Conservation (phyloP, 768 basidiomycete species). For the Phallus indusiatus region DNA sequence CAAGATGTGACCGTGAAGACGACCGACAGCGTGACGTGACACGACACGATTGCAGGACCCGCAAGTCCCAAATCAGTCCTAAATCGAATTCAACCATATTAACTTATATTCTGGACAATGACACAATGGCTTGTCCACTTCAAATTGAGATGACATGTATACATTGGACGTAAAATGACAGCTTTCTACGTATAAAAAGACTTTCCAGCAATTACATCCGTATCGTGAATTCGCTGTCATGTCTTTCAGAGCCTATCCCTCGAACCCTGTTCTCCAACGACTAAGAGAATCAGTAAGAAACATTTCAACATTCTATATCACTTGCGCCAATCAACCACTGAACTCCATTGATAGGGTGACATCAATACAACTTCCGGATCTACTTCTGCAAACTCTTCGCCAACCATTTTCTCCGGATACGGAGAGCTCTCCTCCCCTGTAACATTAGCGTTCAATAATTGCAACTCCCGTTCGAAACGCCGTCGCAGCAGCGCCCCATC, state of each 20-base stretch:
- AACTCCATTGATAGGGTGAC: not conserved
- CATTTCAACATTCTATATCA: not conserved
- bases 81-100: not conserved
- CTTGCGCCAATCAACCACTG: not conserved
- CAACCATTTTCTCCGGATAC: not conserved
- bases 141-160: not conserved
- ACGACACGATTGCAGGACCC: not conserved
- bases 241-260: not conserved
- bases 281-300: not conserved
- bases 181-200: not conserved
- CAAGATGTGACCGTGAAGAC: not conserved
- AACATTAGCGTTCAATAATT: not conserved
- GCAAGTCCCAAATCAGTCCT: not conserved
- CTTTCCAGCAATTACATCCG: not conserved
- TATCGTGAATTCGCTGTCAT: not conserved
- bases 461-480: not conserved
- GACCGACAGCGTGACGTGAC: not conserved
- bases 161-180: not conserved
- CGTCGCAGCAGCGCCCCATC: not conserved
- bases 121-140: not conserved
- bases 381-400: not conserved
- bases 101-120: not conserved
- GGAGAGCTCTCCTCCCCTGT: not conserved
- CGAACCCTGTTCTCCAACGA: not conserved
- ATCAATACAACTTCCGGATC: not conserved